Evolutionary conservation across 2,329 filamentous ascomycete genomes (phyloP).

Genomic region (Sarocladium kiliense): DNA sequence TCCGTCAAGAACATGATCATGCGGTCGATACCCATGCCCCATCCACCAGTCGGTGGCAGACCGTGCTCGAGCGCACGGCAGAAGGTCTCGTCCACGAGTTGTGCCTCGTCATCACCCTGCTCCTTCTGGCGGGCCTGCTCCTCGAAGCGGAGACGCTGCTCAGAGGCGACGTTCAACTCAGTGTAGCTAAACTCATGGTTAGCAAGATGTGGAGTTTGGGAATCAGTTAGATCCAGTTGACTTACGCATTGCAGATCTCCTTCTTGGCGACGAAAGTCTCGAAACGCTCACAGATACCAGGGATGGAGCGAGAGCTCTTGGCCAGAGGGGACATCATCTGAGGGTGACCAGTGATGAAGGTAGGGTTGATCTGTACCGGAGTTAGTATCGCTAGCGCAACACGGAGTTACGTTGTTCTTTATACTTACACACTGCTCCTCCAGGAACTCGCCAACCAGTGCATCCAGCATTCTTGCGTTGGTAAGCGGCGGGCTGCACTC

Average conservation of each 20-base stretch:
- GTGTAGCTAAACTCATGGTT: conserved; percentile 55
- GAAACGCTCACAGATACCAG: conserved; percentile 91
- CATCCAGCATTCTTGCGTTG: conserved; percentile 94
- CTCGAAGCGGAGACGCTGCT: conserved; percentile 79
- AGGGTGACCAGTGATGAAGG: conserved; percentile 59
- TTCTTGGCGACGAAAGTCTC: conserved; percentile 76
- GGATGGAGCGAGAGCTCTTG: conserved; percentile 81
- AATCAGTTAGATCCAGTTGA: neutral
- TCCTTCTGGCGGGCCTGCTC: conserved; percentile 96
- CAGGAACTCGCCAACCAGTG: conserved; percentile 88
- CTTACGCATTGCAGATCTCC: conserved; percentile 83
- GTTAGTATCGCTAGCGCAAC: neutral
- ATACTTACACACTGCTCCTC: conserved; percentile 71
- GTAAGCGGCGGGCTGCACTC: conserved; percentile 88
- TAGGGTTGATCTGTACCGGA: conserved; percentile 63
- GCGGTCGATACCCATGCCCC: conserved; percentile 93
- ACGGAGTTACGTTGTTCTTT: conserved; percentile 9
- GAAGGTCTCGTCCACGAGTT: conserved; percentile 94
- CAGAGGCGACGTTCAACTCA: conserved; percentile 88
- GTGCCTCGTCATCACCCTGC: conserved; percentile 94
- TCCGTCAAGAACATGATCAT: conserved; percentile 94
- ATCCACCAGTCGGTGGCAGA: conserved; percentile 89
- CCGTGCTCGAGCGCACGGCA: conserved; percentile 84
- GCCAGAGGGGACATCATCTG: conserved; percentile 80
- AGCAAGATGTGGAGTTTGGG: neutral